Percentiles rank a stretch among this genome's conserved stretches.
phyloP scores from a whole-genome alignment of 2,329 filamentous ascomycete genomes.

The Penicillium sp. region DNA sequence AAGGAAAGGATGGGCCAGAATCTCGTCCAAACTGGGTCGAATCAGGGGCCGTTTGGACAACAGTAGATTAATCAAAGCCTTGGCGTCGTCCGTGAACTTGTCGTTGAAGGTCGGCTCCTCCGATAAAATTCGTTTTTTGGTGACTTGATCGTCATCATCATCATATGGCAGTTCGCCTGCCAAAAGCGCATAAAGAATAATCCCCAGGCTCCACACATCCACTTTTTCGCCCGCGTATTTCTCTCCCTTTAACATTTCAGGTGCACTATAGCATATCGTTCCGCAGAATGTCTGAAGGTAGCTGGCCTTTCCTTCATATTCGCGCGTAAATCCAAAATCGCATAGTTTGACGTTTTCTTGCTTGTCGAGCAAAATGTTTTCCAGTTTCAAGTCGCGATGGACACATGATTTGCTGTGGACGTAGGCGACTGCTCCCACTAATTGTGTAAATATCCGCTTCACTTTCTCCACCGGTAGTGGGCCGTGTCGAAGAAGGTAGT shows the following conservation, averaged over 20 bases:
- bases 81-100: slow-evolving; percentile 72
- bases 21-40: slow-evolving; percentile 77
- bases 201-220: slow-evolving; percentile 95
- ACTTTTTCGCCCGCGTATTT: slow-evolving; percentile 98
- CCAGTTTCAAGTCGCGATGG: slow-evolving; percentile 92
- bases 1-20: slow-evolving; percentile 83
- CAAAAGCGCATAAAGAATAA: slow-evolving; percentile 81
- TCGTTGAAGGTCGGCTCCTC: slow-evolving; percentile 85
- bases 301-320: slow-evolving; percentile 93
- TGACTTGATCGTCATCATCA: slow-evolving; percentile 87
- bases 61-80: slow-evolving; percentile 72
- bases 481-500: slow-evolving; percentile 86
- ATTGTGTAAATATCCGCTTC: slow-evolving; percentile 91
- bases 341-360: slow-evolving; percentile 96
- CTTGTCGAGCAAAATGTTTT: slow-evolving; percentile 95
- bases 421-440: slow-evolving; percentile 91
- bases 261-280: slow-evolving; percentile 95
- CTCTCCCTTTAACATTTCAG: slow-evolving; percentile 97
- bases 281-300: slow-evolving; percentile 97
- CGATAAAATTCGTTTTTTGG: slow-evolving; percentile 78
- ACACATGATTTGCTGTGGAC: slow-evolving; percentile 95
- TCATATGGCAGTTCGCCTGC: slow-evolving; percentile 88
- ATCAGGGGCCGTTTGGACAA: slow-evolving; percentile 87
- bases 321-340: slow-evolving; percentile 95
- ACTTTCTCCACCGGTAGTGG: slow-evolving; percentile 81